A percentile compares a stretch with the other conserved stretches of the same genome.
Conservation (phyloP, 1,139 yeast species). For the Scheffersomyces lignicola region DNA sequence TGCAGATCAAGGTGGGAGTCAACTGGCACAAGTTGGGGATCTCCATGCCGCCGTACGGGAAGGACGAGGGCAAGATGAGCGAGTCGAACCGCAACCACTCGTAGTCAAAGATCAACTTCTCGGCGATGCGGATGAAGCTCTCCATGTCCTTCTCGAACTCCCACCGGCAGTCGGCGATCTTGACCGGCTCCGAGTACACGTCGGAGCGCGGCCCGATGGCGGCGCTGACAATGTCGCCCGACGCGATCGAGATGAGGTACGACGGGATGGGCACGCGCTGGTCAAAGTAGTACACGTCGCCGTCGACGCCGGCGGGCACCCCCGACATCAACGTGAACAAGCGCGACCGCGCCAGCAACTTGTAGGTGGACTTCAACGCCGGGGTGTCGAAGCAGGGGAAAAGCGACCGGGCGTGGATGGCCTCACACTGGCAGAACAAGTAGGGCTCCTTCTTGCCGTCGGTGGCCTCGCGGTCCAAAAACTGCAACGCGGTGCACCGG, state of each 20-base stretch:
- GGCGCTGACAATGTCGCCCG: slow-evolving; percentile 73
- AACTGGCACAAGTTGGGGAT: slow-evolving; percentile 90
- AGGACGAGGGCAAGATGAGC: slow-evolving; percentile 74
- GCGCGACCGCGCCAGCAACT: slow-evolving; percentile 61
- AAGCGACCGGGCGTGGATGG: slow-evolving; percentile 85
- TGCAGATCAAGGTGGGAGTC: slow-evolving; percentile 85
- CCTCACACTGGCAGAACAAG: slow-evolving; percentile 87
- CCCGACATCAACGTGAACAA: slow-evolving; percentile 76
- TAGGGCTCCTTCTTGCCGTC: slow-evolving; percentile 72
- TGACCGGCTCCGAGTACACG: slow-evolving; percentile 76
- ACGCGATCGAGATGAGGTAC: slow-evolving; percentile 80
- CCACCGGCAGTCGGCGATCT: slow-evolving; percentile 66
- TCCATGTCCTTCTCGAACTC: slow-evolving; percentile 85
- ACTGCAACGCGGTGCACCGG: slow-evolving; percentile 82
- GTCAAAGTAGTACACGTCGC: slow-evolving; percentile 43
- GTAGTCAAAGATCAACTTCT: slow-evolving; percentile 72
- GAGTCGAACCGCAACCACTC: slow-evolving; percentile 88
- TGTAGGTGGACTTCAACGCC: slow-evolving; percentile 67
- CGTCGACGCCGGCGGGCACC: slow-evolving; percentile 27
- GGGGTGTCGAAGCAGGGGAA: slow-evolving; percentile 95
- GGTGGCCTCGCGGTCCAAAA: slow-evolving; percentile 77
- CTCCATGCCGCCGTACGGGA: slow-evolving; percentile 97
- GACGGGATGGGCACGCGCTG: slow-evolving; percentile 88
- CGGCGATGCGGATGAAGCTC: slow-evolving; percentile 78
- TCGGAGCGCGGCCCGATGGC: slow-evolving; percentile 84